Evolutionary conservation across 2,329 filamentous ascomycete genomes (phyloP).

Genomic region (Nothophaeocryptopus gaeumannii): DNA sequence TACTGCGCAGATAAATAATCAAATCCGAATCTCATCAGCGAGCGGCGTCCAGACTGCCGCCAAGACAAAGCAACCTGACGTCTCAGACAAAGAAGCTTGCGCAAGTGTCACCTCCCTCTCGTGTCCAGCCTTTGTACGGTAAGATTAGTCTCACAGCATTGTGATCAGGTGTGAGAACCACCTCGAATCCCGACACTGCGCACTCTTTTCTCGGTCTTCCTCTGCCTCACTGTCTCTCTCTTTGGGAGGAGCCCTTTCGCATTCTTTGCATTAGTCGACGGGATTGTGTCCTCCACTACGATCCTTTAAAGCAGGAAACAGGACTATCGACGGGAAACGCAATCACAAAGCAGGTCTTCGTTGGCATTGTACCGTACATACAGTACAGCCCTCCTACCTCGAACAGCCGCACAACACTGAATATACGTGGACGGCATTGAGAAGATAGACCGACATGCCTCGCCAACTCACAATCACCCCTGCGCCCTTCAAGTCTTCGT

Average conservation of each 20-base stretch:
- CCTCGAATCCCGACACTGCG: no score
- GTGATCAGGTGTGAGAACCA: constrained; percentile 2
- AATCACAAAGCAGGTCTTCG: constrained; percentile 28
- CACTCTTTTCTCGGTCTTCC: no score
- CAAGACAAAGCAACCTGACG: constrained; percentile 16
- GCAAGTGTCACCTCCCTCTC: constrained; percentile 3
- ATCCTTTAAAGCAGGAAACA: constrained; percentile 4
- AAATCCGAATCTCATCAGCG: constrained; percentile 5
- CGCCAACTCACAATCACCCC: constrained; percentile 36
- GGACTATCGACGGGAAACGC: background rate
- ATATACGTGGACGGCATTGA: background rate
- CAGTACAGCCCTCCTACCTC: background rate
- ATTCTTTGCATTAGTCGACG: constrained; percentile 5
- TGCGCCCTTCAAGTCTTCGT: constrained; percentile 43
- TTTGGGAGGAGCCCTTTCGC: background rate
- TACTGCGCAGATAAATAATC: constrained; percentile 4
- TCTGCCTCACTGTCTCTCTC: no score
- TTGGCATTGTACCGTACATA: constrained; percentile 1
- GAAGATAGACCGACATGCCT: constrained; percentile 23
- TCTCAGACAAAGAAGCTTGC: constrained; percentile 15
- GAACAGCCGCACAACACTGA: background rate
- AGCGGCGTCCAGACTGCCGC: constrained; percentile 16
- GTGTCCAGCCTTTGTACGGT: constrained; percentile 19
- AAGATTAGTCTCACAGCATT: constrained; percentile 15
- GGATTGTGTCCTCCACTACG: constrained; percentile 19